Conservation (phyloP, 371 early-diverging fungal genomes). For the Umbelopsis sp. region DNA sequence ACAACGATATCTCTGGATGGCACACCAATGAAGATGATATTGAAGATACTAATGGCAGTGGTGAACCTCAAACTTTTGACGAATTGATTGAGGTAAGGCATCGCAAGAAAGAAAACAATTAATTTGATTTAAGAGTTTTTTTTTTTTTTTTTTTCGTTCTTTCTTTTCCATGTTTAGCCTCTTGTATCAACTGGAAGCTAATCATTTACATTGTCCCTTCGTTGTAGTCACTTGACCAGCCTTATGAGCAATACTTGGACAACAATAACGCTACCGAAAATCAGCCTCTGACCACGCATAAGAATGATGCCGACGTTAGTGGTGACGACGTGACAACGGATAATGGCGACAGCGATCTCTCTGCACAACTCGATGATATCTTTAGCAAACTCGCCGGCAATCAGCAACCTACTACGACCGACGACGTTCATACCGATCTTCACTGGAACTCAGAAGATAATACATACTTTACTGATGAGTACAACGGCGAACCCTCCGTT, state of each 20-base stretch:
- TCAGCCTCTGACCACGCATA: neutral
- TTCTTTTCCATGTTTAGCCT: no score
- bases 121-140: no score
- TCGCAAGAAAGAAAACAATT: no score
- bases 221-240: slow-evolving; percentile 2
- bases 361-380: neutral
- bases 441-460: slow-evolving; percentile 6
- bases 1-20: neutral
- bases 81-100: slow-evolving; percentile 2
- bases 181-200: neutral
- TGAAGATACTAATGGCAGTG: neutral
- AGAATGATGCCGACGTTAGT: neutral
- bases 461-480: neutral
- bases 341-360: neutral
- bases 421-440: neutral
- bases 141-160: no score
- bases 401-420: neutral
- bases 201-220: neutral
- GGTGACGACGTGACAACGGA: neutral
- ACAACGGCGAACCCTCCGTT: neutral
- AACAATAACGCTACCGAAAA: slow-evolving; percentile 12
- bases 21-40: neutral
- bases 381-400: neutral
- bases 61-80: neutral
- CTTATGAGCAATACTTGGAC: neutral